Evolutionary conservation across 495 filamentous ascomycete species (phyloP).

Genomic region (Glonium stellatum): DNA sequence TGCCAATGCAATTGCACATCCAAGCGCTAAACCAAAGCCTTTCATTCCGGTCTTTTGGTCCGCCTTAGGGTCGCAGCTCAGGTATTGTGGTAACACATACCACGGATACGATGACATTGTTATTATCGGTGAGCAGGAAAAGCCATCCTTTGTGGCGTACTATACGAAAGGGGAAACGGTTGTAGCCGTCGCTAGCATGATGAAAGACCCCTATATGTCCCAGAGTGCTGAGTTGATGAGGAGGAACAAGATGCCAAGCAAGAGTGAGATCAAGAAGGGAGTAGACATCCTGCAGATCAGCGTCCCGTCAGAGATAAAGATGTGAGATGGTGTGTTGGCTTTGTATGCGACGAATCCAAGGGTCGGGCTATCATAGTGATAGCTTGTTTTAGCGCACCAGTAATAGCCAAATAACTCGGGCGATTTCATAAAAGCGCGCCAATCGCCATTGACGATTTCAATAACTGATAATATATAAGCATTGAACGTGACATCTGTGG

Average conservation of each 20-base stretch:
- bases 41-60: constrained; percentile 98
- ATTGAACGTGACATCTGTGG: too few species aligned
- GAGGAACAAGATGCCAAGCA: constrained; percentile 70
- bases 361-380: not conserved
- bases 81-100: constrained; percentile 82
- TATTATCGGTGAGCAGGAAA: constrained; percentile 65
- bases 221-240: constrained; percentile 84
- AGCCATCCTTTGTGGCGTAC: constrained; percentile 80
- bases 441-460: too few species aligned
- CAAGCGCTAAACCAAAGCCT: constrained; percentile 50
- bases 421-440: too few species aligned
- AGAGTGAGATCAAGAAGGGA: constrained; percentile 66
- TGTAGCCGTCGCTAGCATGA: constrained; percentile 90
- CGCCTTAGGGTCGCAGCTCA: constrained; percentile 76
- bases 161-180: constrained; percentile 81
- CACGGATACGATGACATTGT: constrained; percentile 80
- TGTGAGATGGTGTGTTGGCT: constrained; percentile 28
- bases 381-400: not conserved
- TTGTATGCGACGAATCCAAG: not conserved
- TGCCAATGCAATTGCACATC: constrained; percentile 64
- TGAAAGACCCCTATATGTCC: constrained; percentile 77
- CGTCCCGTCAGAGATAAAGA: constrained; percentile 47
- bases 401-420: too few species aligned
- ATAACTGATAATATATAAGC: too few species aligned
- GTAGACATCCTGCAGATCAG: constrained; percentile 62